A percentile compares a stretch with the other conserved stretches of the same genome.
Conservation (phyloP, 2,329 filamentous ascomycete genomes). For the Pyricularia sp. region DNA sequence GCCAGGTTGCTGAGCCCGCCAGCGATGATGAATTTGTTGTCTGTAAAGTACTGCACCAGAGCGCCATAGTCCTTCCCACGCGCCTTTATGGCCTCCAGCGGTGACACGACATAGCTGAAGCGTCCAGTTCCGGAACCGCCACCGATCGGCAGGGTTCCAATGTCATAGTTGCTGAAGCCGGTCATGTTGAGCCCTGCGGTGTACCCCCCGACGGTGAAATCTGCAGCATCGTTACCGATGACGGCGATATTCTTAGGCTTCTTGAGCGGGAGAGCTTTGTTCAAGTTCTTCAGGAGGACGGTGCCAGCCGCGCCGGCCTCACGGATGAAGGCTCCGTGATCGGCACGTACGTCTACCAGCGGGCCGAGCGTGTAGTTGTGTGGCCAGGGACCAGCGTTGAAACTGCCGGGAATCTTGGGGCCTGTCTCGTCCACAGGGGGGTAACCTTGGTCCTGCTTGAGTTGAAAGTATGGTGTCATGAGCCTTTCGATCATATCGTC, state of each 20-base stretch:
- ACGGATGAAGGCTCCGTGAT: slow-evolving; percentile 43
- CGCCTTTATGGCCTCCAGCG: slow-evolving; percentile 45
- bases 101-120: slow-evolving; percentile 33
- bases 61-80: slow-evolving; percentile 42
- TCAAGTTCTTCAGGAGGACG: slow-evolving; percentile 65
- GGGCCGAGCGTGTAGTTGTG: slow-evolving; percentile 16
- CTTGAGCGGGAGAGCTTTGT: slow-evolving; percentile 49
- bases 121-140: slow-evolving; percentile 48
- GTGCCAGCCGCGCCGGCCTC: slow-evolving; percentile 48
- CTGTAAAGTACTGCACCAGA: slow-evolving; percentile 37
- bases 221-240: slow-evolving; percentile 51
- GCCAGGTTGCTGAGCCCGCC: background rate
- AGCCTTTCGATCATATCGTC: slow-evolving; percentile 54
- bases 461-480: slow-evolving; percentile 40
- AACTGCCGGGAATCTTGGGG: slow-evolving; percentile 30
- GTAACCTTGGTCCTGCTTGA: slow-evolving; percentile 37
- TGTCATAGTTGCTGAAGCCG: slow-evolving; percentile 48
- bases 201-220: slow-evolving; percentile 55
- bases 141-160: slow-evolving; percentile 45
- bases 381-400: slow-evolving; percentile 35
- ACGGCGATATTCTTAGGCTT: slow-evolving; percentile 46
- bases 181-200: slow-evolving; percentile 24
- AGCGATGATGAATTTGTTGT: slow-evolving; percentile 9
- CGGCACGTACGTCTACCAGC: background rate
- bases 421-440: slow-evolving; percentile 33